These are phyloP conservation scores for Ramularia collo-cygni DNA, from an alignment of 2,329 filamentous ascomycete species.

Conservation along the genomic window DNA sequence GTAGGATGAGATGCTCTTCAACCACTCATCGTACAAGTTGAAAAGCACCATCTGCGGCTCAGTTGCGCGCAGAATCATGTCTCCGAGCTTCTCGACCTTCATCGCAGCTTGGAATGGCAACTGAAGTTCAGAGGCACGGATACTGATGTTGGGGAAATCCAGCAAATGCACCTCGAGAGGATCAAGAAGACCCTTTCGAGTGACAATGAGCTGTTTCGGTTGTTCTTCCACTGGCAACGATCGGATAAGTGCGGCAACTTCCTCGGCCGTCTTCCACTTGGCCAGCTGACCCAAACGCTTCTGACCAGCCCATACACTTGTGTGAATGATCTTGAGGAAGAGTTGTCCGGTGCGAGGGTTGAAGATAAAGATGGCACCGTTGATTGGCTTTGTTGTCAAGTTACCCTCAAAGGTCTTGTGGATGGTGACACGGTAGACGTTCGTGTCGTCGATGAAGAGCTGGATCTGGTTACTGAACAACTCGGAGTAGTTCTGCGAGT, in stretches of 20 bases:
- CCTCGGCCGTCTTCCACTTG: conserved; percentile 99
- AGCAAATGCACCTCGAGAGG: conserved; percentile 94
- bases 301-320: conserved; percentile 97
- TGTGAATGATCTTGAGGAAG: conserved; percentile 99
- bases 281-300: conserved; percentile 97
- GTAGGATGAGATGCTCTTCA: conserved; percentile 97
- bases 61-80: conserved; percentile 96
- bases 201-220: conserved; percentile 97
- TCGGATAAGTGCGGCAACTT: conserved; percentile 94
- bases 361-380: conserved; percentile 99
- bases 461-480: conserved; percentile 99
- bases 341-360: conserved; percentile 96
- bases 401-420: conserved; percentile 99
- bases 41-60: conserved; percentile 99
- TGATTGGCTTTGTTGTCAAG: conserved; percentile 97
- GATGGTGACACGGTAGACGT: conserved; percentile 98
- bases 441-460: conserved; percentile 97
- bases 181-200: conserved; percentile 92
- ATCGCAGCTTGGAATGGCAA: conserved; percentile 98
- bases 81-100: conserved; percentile 98
- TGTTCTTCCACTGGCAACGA: conserved; percentile 96
- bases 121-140: conserved; percentile 92
- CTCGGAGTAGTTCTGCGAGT: conserved; percentile 98
- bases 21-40: conserved; percentile 97
- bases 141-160: conserved; percentile 98